Evolutionary conservation across 2,329 filamentous ascomycete species (phyloP).

Genomic region (Pestalotiopsis sp.): DNA sequence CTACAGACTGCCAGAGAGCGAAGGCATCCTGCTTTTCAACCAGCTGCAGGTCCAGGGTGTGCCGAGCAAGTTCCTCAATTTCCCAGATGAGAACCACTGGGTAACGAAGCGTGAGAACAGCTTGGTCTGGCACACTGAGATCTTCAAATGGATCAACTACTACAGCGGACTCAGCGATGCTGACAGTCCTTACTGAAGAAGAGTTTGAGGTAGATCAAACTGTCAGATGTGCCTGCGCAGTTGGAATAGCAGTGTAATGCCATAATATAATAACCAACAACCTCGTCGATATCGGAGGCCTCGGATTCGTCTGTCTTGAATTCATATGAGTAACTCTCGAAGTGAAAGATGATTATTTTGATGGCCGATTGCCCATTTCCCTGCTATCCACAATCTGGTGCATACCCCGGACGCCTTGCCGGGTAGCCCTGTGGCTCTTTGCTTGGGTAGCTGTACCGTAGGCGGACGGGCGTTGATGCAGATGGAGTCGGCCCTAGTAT

Average conservation of each 20-base stretch:
- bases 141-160: conserved; percentile 70
- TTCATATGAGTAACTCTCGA: background rate
- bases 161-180: conserved; percentile 39
- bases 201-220: background rate
- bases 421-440: background rate
- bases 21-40: conserved; percentile 72
- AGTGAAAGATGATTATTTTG: background rate
- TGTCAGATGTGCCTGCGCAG: background rate
- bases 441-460: background rate
- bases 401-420: background rate
- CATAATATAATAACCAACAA: background rate
- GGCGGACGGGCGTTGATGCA: background rate
- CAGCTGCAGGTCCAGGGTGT: conserved; percentile 66
- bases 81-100: conserved; percentile 76
- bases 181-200: conserved; percentile 1
- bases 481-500: background rate
- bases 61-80: conserved; percentile 67
- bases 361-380: background rate
- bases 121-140: conserved; percentile 68
- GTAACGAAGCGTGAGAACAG: conserved; percentile 71
- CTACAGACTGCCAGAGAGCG: conserved; percentile 67
- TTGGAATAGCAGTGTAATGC: background rate
- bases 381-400: background rate
- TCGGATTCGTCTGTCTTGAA: background rate
- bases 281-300: background rate